phyloP scores from a whole-genome alignment of 1,284 basidiomycete genomes.

The Flammula alnicola region DNA sequence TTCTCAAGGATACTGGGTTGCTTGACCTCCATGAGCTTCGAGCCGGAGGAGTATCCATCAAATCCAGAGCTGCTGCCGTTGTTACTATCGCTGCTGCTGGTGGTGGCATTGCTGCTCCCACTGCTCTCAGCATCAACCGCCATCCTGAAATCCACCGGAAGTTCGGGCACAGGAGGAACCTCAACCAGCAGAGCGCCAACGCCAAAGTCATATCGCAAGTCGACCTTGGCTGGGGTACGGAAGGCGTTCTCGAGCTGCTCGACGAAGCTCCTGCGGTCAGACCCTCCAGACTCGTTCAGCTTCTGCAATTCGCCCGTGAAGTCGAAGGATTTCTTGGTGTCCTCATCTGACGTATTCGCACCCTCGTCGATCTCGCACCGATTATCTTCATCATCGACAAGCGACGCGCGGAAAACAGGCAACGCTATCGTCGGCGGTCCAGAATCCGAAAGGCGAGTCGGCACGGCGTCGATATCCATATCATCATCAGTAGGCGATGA shows the following conservation, averaged over 20 bases:
- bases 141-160: slow-evolving; percentile 3
- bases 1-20: too few relatives aligned
- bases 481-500: slow-evolving; percentile 4
- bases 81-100: slow-evolving; percentile 19
- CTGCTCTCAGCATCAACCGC: slow-evolving; percentile 13
- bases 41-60: slow-evolving; percentile 25
- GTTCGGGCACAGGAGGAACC: background rate
- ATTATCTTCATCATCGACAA: slow-evolving; percentile 39
- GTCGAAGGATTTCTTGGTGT: slow-evolving; percentile 82
- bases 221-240: slow-evolving; percentile 70
- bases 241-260: slow-evolving; percentile 83
- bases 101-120: slow-evolving; percentile 6
- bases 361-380: slow-evolving; percentile 52
- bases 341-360: slow-evolving; percentile 49
- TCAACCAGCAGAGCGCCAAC: slow-evolving; percentile 33
- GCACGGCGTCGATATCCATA: background rate
- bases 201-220: slow-evolving; percentile 53
- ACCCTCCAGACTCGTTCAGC: slow-evolving; percentile 71
- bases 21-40: slow-evolving; percentile 6
- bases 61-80: slow-evolving; percentile 14
- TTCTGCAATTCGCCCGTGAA: slow-evolving; percentile 81
- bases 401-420: slow-evolving; percentile 26
- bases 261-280: slow-evolving; percentile 77
- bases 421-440: slow-evolving; percentile 21
- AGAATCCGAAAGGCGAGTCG: too few relatives aligned